A percentile compares a stretch with the other conserved stretches of the same genome.
Conservation (phyloP, 495 filamentous ascomycete genomes). For the Hypoxylon cercidicola region DNA sequence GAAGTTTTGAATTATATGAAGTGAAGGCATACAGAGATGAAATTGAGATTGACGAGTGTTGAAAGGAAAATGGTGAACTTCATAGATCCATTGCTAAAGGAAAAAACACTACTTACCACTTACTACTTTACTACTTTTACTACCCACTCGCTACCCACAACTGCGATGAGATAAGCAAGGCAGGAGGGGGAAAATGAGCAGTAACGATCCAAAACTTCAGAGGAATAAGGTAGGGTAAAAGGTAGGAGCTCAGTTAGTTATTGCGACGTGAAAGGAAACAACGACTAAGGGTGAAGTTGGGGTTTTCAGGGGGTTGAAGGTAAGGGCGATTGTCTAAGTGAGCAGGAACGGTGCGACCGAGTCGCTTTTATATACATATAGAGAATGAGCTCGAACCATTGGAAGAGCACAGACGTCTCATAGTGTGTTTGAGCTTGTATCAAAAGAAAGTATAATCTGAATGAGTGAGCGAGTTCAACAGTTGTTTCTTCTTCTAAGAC, state of each 20-base stretch:
- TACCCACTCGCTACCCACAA: no score
- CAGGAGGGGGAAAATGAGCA: background rate
- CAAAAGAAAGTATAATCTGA: conserved; percentile 4
- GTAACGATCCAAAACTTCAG: background rate
- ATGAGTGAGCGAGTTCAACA: conserved; percentile 4
- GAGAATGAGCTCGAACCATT: conserved; percentile 10
- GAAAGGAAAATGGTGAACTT: background rate
- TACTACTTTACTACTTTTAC: no score
- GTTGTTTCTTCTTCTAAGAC: background rate
- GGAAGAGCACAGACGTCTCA: conserved; percentile 4
- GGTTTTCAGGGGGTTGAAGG: no score
- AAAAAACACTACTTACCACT: no score
- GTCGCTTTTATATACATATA: conserved; percentile 17
- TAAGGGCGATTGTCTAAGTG: background rate
- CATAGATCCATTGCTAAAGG: background rate
- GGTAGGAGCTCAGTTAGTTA: no score
- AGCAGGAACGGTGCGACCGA: conserved; percentile 8
- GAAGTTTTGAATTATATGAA: background rate
- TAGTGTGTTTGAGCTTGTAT: conserved; percentile 12
- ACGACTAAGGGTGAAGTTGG: no score
- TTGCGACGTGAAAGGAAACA: no score
- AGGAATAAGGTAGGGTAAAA: no score
- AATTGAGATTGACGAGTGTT: background rate
- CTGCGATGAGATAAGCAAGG: background rate
- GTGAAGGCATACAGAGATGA: background rate